Evolutionary conservation across 306 rosid species (phyloP), one percentile per base, ranked within the genome.

Genomic region (Rosa chinensis): DNA sequence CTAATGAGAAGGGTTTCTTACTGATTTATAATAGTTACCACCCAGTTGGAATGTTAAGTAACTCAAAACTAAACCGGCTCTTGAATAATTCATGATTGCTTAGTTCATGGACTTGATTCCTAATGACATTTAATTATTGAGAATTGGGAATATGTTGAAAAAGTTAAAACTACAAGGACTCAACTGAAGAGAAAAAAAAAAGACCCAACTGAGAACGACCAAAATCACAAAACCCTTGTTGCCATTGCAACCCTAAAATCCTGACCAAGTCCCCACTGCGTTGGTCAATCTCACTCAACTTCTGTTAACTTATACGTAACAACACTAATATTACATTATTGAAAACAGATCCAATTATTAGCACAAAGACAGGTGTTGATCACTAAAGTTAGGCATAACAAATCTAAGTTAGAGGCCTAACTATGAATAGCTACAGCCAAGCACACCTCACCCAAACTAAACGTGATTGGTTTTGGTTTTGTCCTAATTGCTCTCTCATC

Each of bases 381-480:
- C 83, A 45, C 25, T 81, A 83, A 83, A 83, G 87, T 64, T 64
- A 20, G 25, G 71, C 8, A 50, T 59, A 79, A 82, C 75, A 80
- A 79, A 58, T 80, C 73, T 45, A 74, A 40, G 32, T 56, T 32
- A 50, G 42, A 64, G 53, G 67, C 75, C 81, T 37, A 81, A 62
- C 4, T 63, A 63, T 32, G 69, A 32, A 32, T 9, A 10, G 76
- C 75, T 73, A 85, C 89, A 83, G 74, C 83, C 70, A 55, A 80
- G 76, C 75, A 81, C 86, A 77, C 92, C 85, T 76, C 94, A 89
- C 89, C 81, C 76, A 80, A 71, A 79, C 80, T 55, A 37, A 77
- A 8, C 74, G 47, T 79, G 77, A 88, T 93, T 88, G 92, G 91
- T 58, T 83, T 8, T 87, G 92, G 90, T 58, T 66, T 81, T 87